Evolutionary conservation across 2,329 filamentous ascomycete genomes (phyloP).

Genomic region (Xylariaceae sp.): DNA sequence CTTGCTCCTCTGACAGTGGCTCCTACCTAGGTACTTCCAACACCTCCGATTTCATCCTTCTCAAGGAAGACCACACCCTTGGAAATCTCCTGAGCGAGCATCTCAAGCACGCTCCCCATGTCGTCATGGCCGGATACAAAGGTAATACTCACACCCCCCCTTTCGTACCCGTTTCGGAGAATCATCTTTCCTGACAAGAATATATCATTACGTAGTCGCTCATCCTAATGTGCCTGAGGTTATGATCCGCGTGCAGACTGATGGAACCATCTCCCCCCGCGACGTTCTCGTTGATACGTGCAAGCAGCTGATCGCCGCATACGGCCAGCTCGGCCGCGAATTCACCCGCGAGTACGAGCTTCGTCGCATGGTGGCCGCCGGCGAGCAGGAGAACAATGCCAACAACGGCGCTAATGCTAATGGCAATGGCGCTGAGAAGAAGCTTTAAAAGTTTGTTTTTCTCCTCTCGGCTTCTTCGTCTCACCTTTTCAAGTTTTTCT

Average conservation of each 20-base stretch:
- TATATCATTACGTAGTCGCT: constrained; percentile 37
- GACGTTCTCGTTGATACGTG: constrained; percentile 78
- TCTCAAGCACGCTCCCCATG: constrained; percentile 75
- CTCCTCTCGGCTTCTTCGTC: neutral
- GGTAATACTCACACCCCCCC: constrained; percentile 41
- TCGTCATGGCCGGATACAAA: constrained; percentile 90
- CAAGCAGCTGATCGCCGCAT: constrained; percentile 73
- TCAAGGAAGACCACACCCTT: constrained; percentile 95
- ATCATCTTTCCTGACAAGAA: no score
- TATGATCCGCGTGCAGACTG: constrained; percentile 80
- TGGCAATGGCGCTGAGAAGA: constrained; percentile 18
- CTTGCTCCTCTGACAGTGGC: constrained; percentile 1
- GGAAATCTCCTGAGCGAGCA: constrained; percentile 84
- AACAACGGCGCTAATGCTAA: constrained; percentile 9
- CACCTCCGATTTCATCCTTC: constrained; percentile 89
- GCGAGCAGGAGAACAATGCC: constrained; percentile 45
- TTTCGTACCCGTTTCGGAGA: neutral
- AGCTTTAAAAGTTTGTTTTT: neutral
- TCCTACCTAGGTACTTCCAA: constrained; percentile 74
- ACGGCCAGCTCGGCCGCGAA: constrained; percentile 74
- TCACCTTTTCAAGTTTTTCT: constrained; percentile 8
- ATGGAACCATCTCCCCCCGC: constrained; percentile 81
- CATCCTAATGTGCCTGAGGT: constrained; percentile 58
- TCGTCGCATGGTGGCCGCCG: constrained; percentile 72
- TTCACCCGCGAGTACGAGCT: constrained; percentile 91